Evolutionary conservation across 352 stramenopile species (phyloP).

Genomic region (Phytophthora syringae): DNA sequence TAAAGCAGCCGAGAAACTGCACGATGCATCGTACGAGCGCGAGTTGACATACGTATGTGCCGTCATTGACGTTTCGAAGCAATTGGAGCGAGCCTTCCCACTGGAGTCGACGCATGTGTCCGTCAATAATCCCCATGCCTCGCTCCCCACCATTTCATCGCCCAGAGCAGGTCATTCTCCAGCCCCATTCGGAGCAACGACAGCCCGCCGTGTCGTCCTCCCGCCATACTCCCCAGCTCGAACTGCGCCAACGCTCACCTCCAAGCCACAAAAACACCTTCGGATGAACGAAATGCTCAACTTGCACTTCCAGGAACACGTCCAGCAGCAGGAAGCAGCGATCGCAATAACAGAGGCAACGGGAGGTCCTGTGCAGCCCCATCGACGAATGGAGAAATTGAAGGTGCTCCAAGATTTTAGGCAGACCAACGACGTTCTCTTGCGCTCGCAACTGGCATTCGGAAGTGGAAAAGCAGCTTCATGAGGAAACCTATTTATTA

Average conservation of each 20-base stretch:
- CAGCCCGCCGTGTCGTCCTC: conserved; percentile 25
- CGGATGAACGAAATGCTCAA: conserved; percentile 53
- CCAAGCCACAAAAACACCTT: conserved; percentile 25
- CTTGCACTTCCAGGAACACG: conserved; percentile 48
- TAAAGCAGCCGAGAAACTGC: conserved; percentile 58
- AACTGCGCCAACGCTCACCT: conserved; percentile 1
- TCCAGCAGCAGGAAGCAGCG: conserved; percentile 30
- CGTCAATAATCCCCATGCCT: conserved; percentile 23
- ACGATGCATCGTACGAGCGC: conserved; percentile 57
- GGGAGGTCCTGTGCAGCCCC: conserved; percentile 7
- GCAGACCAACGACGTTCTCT: conserved; percentile 41
- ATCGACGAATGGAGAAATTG: conserved; percentile 32
- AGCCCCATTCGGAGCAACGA: neutral
- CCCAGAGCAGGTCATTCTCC: conserved; percentile 8
- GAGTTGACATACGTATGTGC: conserved; percentile 67
- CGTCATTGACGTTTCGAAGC: conserved; percentile 51
- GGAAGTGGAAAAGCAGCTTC: conserved; percentile 23
- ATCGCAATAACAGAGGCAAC: conserved; percentile 23
- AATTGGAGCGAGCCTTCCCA: conserved; percentile 26
- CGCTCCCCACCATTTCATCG: conserved; percentile 42
- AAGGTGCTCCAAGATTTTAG: conserved; percentile 61
- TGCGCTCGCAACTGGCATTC: conserved; percentile 48
- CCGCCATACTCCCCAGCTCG: conserved; percentile 25
- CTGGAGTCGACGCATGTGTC: conserved; percentile 6
- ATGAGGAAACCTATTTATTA: conserved; percentile 28